Percentiles rank a stretch among this genome's conserved stretches.
Evolutionary conservation across 805 yeast species (phyloP).

Genomic region (Myxozyma lipomycoides): DNA sequence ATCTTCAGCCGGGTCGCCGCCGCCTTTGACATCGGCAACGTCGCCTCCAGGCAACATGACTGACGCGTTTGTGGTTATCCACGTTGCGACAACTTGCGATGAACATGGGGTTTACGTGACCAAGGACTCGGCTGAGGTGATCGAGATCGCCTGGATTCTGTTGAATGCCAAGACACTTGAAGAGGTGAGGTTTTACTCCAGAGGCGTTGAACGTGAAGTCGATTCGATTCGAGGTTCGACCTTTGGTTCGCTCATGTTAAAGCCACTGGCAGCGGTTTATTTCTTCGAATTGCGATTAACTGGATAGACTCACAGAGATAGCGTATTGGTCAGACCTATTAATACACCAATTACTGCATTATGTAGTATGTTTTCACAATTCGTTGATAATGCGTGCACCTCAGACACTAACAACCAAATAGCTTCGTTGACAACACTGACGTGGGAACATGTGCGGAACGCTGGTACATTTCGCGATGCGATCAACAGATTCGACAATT

Average conservation of each 20-base stretch:
- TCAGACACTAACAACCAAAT: neutral
- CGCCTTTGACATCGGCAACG: neutral
- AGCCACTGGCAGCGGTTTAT: neutral
- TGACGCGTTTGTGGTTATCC: conserved; percentile 58
- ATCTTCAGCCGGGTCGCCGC: neutral
- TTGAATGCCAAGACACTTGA: conserved; percentile 53
- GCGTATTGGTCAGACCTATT: conserved; percentile 54
- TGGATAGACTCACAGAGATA: conserved; percentile 39
- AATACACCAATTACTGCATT: conserved; percentile 62
- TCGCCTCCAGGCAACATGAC: conserved; percentile 38
- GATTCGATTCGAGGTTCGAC: no score
- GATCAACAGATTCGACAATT: conserved; percentile 50
- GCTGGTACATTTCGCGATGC: conserved; percentile 64
- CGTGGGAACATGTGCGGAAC: conserved; percentile 58
- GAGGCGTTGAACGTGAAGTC: neutral
- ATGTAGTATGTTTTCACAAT: conserved; percentile 26
- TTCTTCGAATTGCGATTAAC: neutral
- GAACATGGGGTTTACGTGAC: conserved; percentile 55
- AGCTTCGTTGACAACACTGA: conserved; percentile 48
- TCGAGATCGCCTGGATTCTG: conserved; percentile 64
- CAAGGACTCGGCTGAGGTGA: conserved; percentile 64
- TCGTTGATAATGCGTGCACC: conserved; percentile 15
- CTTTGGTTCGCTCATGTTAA: no score
- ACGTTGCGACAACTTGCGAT: conserved; percentile 63
- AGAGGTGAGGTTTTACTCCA: conserved; percentile 32